These are phyloP conservation scores for Senna siamea DNA, from an alignment of 306 rosid genomes.

Conservation along the genomic window DNA sequence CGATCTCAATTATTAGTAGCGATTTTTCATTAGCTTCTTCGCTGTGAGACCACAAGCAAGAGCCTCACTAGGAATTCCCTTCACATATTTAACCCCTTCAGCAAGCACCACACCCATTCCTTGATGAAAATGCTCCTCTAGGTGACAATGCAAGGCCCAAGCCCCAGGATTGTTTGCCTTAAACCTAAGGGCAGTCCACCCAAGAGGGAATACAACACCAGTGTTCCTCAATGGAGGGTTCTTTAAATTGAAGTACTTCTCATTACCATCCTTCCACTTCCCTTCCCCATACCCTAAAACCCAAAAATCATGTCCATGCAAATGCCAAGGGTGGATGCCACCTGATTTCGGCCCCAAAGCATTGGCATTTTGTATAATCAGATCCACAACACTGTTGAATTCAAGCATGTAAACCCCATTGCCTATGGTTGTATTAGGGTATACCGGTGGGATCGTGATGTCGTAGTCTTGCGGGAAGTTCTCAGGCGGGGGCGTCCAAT, in stretches of 20 bases:
- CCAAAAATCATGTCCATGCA: too few species aligned
- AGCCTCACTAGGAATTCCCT: constrained; percentile 51
- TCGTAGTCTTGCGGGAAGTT: constrained; percentile 49
- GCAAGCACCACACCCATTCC: constrained; percentile 89
- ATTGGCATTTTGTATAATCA: constrained; percentile 76
- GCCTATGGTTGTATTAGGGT: constrained; percentile 47
- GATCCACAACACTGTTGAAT: constrained; percentile 49
- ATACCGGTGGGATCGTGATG: constrained; percentile 47
- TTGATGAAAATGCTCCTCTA: constrained; percentile 88
- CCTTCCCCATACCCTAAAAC: constrained; percentile 87
- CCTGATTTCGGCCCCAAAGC: constrained; percentile 43
- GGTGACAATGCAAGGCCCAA: constrained; percentile 93
- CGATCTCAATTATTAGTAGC: constrained; percentile 15
- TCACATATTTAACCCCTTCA: constrained; percentile 50
- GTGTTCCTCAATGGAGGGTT: constrained; percentile 78
- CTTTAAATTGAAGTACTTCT: constrained; percentile 54
- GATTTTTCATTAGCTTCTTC: neutral
- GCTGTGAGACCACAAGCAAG: constrained; percentile 63
- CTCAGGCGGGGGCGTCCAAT: constrained; percentile 51
- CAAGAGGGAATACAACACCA: constrained; percentile 66
- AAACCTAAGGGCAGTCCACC: constrained; percentile 83
- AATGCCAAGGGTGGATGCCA: constrained; percentile 91
- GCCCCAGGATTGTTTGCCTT: constrained; percentile 85
- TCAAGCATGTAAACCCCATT: constrained; percentile 59
- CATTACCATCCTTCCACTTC: constrained; percentile 49